Base-by-base conservation (phyloP, 805 yeast genomes). In the Scheffersomyces stipitis region DNA sequence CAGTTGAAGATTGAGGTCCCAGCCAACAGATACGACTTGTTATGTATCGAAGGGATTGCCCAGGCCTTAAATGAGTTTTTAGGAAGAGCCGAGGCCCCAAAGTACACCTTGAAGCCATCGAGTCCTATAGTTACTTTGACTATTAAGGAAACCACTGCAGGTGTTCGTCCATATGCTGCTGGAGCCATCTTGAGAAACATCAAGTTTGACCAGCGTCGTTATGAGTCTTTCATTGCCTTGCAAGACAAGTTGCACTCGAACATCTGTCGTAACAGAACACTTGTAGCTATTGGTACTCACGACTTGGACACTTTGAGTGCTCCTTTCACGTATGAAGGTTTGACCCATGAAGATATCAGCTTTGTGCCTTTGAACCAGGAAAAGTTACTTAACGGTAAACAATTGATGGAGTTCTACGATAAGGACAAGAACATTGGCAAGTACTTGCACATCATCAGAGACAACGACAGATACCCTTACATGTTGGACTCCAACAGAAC, bases 251-350 rank as follows among this genome's bases (percentile, higher is more conserved):
- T 93, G 49, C 99, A 93, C 69, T 73, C 95, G 45, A 93, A 93
- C 63, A 71, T 93, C 56, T 91, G 99, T 67, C 91, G 99, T 73
- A 86, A 91, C 67, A 86, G 99, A 76, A 83, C 96, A 23, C 76
- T 93, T 51, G 99, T 93, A 38, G 98, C 99, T 34, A 89, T 91
- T 76, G 99, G 99, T 54, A 93, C 99, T 36, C 99, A 93, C 58
- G 98, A 93, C 64, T 73, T 83, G 44, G 95, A 87, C 61, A 78
- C 84, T 32, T 67, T 91, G 48, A 60, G 76, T 27, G 85, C 86
- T 18, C 95, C 96, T 41, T 88, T 93, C 69, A 78, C 87, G 37
- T 93, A 88, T 71, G 87, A 83, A 58, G 97, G 93, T 29, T 69
- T 85, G 48, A 71, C 80, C 37, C 96, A 96, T 40, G 68, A 75